phyloP scores from a whole-genome alignment of 768 basidiomycete species.

The Gloeophyllum trabeum region DNA sequence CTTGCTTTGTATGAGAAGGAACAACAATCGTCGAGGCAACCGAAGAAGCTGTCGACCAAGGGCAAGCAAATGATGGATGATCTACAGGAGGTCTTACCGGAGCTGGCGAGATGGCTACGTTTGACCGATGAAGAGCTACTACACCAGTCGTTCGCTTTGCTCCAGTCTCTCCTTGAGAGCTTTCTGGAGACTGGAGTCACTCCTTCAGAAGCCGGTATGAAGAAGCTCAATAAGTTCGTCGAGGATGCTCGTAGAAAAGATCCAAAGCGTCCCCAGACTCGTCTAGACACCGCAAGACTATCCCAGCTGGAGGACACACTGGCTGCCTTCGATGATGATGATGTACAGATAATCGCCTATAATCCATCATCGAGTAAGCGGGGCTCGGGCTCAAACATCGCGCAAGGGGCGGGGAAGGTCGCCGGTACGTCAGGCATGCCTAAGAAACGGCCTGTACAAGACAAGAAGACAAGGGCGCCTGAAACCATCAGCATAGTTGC shows the following conservation, averaged over 20 bases:
- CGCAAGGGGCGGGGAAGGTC: neutral
- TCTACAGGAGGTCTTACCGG: conserved; percentile 68
- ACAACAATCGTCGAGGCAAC: conserved; percentile 15
- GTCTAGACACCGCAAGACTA: conserved; percentile 47
- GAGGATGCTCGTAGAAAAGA: conserved; percentile 45
- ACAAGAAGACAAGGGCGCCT: too few relatives aligned
- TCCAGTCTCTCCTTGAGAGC: conserved; percentile 68
- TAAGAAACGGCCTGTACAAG: too few relatives aligned
- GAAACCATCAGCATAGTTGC: neutral
- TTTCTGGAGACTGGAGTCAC: conserved; percentile 52
- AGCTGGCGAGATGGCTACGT: conserved; percentile 80
- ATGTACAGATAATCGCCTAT: conserved; percentile 39
- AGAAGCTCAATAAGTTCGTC: conserved; percentile 57
- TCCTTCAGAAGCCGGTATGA: conserved; percentile 45
- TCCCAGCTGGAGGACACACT: conserved; percentile 58
- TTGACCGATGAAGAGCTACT: conserved; percentile 88
- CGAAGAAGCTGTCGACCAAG: conserved; percentile 39
- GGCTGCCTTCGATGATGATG: conserved; percentile 50
- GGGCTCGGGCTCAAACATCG: neutral
- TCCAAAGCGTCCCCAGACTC: conserved; percentile 33
- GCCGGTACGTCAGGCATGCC: neutral
- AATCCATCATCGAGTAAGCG: conserved; percentile 13
- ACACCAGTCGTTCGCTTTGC: conserved; percentile 76
- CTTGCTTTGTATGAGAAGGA: conserved; percentile 19
- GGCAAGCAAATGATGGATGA: conserved; percentile 69